Base-by-base conservation (phyloP, 768 basidiomycete species). In the Suillus decipiens region DNA sequence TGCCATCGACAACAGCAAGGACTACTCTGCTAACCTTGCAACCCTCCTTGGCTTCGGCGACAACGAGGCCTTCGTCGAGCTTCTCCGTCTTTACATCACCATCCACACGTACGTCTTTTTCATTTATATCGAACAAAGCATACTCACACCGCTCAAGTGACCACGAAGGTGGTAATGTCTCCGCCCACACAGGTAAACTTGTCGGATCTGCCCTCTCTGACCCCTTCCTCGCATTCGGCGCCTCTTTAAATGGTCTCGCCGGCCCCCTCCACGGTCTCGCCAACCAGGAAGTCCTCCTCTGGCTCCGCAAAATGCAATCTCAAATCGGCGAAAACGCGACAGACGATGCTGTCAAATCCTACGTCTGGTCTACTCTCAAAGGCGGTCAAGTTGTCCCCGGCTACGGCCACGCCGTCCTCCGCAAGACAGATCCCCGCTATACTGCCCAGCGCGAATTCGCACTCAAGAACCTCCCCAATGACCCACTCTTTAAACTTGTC, bases 121-220 rank as follows among this genome's bases (percentile, higher is more conserved):
- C 5, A 8, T 50, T 11, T 41, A 15, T 45, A 15, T 1, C 11
- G 34, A 3, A 10, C 14, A 5, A 19, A 8, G 8, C 19, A 42
- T 59, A 57, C 63, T 51, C 50, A 39, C 43, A 34, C 10, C 54
- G 28, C 24, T 56, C 11, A 60, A 90, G 90, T 74, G 96, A 99
- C 74, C 96, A 99, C 79, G 96, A 99, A 78, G 96, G 96, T 75
- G 96, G 96, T 51, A 99, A 99, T 69, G 96, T 99, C 65, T 98
- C 96, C 59, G 95, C 94, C 2, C 94, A 96, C 81, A 91, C 94
- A 24, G 92, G 92, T 63, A 93, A 96, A 77, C 83, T 95, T 24
- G 95, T 96, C 67, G 94, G 93, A 61, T 95, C 95, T 61, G 96
- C 96, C 59, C 89, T 99, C 63, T 96, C 96, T 0, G 96, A 99